Conservation (phyloP, 1,284 basidiomycete species). For the Cutaneotrichosporon spelunceum region DNA sequence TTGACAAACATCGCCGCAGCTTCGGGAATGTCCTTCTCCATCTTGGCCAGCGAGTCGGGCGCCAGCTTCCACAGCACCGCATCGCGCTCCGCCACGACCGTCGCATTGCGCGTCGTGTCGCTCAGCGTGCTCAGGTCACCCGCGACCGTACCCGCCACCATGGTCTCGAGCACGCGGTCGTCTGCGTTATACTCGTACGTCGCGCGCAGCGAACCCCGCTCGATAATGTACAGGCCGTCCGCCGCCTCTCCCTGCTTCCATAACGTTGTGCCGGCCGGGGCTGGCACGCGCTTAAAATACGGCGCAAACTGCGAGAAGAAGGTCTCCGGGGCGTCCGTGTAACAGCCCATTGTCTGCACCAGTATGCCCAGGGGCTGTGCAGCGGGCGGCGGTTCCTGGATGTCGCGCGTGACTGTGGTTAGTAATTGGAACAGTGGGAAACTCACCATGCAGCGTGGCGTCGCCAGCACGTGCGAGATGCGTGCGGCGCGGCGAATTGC, state of each 20-base stretch:
- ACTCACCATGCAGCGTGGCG: slow-evolving; percentile 41
- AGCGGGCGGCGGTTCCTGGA: slow-evolving; percentile 17
- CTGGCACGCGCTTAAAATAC: slow-evolving; percentile 64
- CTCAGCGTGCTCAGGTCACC: slow-evolving; percentile 82
- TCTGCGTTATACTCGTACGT: slow-evolving; percentile 68
- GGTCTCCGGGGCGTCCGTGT: slow-evolving; percentile 49
- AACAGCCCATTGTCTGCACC: slow-evolving; percentile 70
- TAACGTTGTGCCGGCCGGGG: slow-evolving; percentile 63
- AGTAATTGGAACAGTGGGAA: not conserved
- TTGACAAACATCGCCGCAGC: slow-evolving; percentile 66
- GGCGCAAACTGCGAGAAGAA: slow-evolving; percentile 58
- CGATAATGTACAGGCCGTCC: slow-evolving; percentile 81
- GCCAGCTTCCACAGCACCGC: slow-evolving; percentile 77
- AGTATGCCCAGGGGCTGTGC: slow-evolving; percentile 56
- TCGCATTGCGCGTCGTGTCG: slow-evolving; percentile 74
- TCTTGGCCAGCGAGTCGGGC: slow-evolving; percentile 56
- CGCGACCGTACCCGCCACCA: slow-evolving; percentile 87
- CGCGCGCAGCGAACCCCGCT: slow-evolving; percentile 76
- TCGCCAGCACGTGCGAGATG: slow-evolving; percentile 76
- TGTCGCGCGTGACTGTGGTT: slow-evolving; percentile 10
- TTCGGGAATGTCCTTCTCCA: slow-evolving; percentile 66
- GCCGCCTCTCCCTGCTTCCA: slow-evolving; percentile 73
- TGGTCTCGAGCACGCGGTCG: slow-evolving; percentile 68
- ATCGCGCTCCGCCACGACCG: slow-evolving; percentile 72
- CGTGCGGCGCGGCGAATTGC: slow-evolving; percentile 68